These are phyloP conservation scores for Ophiostoma piceae DNA, from an alignment of 2,329 filamentous ascomycete genomes.

Conservation along the genomic window DNA sequence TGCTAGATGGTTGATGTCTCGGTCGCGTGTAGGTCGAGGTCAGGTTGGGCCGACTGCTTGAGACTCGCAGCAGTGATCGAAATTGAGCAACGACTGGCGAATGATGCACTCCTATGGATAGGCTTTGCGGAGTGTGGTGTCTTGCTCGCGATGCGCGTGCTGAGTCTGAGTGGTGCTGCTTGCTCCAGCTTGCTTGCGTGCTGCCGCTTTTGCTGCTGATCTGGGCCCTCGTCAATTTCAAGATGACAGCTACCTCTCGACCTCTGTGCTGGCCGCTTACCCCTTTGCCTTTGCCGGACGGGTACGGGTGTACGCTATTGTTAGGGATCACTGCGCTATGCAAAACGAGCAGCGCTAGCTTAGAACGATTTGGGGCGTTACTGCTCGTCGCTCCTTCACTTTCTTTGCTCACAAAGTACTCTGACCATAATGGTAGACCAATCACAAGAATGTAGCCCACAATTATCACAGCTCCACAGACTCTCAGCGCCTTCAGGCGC, in stretches of 20 bases:
- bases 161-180: background rate
- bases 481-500: slow-evolving; percentile 31
- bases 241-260: slow-evolving; percentile 4
- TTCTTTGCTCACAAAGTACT: background rate
- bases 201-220: background rate
- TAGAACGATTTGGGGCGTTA: background rate
- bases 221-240: slow-evolving; percentile 1
- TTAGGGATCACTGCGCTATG: background rate
- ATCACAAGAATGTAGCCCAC: background rate
- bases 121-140: background rate
- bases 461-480: slow-evolving; percentile 32
- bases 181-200: background rate
- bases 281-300: background rate
- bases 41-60: background rate
- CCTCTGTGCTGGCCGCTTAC: background rate
- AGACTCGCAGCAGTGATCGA: background rate
- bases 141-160: slow-evolving; percentile 4
- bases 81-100: too few relatives aligned
- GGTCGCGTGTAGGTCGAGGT: slow-evolving; percentile 2
- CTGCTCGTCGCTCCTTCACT: background rate
- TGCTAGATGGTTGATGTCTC: background rate
- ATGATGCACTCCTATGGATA: background rate
- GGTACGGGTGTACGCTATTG: background rate
- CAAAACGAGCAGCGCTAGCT: slow-evolving; percentile 2
- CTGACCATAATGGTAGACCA: background rate